Percentiles rank a stretch among this genome's conserved stretches.
Evolutionary conservation across 805 yeast genomes (phyloP).

Genomic region (Saccharomycopsis amapae): DNA sequence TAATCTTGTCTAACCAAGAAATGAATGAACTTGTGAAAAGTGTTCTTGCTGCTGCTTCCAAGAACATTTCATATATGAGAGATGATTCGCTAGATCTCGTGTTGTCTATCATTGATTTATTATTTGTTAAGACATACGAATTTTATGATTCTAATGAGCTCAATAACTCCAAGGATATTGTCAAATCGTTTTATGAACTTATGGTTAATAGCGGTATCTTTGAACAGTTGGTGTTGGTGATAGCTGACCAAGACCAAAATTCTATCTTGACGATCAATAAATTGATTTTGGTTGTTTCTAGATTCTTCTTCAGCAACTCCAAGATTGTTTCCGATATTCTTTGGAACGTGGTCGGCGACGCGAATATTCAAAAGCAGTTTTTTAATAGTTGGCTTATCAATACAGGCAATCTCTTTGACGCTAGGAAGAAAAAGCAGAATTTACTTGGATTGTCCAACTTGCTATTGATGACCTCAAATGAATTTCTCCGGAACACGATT

Average conservation of each 20-base stretch:
- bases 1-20: constrained; percentile 31
- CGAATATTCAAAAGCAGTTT: constrained; percentile 3
- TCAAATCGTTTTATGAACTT: constrained; percentile 22
- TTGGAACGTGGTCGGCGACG: neutral
- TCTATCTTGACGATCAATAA: constrained; percentile 27
- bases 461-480: constrained; percentile 30
- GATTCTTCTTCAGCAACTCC: constrained; percentile 12
- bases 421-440: constrained; percentile 64
- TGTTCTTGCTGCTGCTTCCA: constrained; percentile 43
- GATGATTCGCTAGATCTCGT: constrained; percentile 62
- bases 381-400: constrained; percentile 14
- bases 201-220: constrained; percentile 27
- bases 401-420: constrained; percentile 49
- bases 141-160: constrained; percentile 26
- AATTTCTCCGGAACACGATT: constrained; percentile 23
- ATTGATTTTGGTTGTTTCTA: constrained; percentile 9
- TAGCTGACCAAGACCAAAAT: constrained; percentile 29
- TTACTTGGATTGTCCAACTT: constrained; percentile 54
- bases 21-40: constrained; percentile 31
- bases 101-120: constrained; percentile 46
- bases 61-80: constrained; percentile 52
- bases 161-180: constrained; percentile 21
- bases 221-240: constrained; percentile 26
- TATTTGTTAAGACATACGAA: constrained; percentile 33
- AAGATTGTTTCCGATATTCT: neutral